Conservation (phyloP, 441 rosid genomes). For the Viola pubescens region DNA sequence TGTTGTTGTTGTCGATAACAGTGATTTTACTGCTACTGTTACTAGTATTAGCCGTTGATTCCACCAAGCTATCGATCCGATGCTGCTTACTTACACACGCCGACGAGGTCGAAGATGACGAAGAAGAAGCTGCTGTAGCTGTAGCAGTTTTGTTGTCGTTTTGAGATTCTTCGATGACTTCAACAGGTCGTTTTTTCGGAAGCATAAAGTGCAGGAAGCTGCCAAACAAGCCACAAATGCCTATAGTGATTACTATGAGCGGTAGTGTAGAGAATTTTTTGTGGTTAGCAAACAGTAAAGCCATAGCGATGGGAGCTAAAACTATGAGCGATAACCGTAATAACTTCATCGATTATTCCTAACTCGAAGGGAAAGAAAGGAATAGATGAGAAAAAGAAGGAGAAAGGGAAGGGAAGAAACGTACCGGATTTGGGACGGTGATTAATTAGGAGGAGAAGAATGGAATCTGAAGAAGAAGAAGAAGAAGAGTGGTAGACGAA, state of each 20-base stretch:
- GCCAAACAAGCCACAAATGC: slow-evolving; percentile 35
- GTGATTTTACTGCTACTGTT: slow-evolving; percentile 8
- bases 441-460: slow-evolving; percentile 14
- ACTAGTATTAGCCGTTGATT: slow-evolving; percentile 20
- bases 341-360: slow-evolving; percentile 20
- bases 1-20: slow-evolving; percentile 13
- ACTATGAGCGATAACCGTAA: slow-evolving; percentile 7
- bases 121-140: not conserved
- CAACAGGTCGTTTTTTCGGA: slow-evolving; percentile 46
- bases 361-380: slow-evolving; percentile 7
- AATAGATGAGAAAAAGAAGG: not conserved
- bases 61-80: slow-evolving; percentile 18
- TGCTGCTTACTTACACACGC: slow-evolving; percentile 30
- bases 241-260: slow-evolving; percentile 23
- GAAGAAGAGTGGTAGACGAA: slow-evolving; percentile 17
- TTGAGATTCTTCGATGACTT: slow-evolving; percentile 22
- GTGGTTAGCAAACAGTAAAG: slow-evolving; percentile 1
- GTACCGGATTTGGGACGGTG: slow-evolving; percentile 38
- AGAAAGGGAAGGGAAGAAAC: slow-evolving; percentile 18
- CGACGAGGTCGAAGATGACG: slow-evolving; percentile 22
- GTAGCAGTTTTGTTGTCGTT: slow-evolving; percentile 15
- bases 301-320: slow-evolving; percentile 24
- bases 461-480: slow-evolving; percentile 4
- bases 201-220: slow-evolving; percentile 46
- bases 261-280: not conserved